These are phyloP conservation scores for Sugiyamaella lignohabitans DNA, from an alignment of 805 yeast species.

Conservation along the genomic window DNA sequence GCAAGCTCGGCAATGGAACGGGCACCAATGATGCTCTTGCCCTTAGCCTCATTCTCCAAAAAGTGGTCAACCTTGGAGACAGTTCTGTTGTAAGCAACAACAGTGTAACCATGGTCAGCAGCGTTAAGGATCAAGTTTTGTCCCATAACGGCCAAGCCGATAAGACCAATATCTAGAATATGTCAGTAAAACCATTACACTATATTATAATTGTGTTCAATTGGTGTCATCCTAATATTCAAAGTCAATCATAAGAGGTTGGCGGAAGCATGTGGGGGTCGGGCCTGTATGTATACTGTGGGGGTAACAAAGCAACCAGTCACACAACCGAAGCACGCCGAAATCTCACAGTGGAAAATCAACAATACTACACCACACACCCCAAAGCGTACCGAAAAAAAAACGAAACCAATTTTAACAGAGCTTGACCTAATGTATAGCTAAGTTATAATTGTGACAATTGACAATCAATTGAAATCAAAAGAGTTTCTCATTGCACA, in stretches of 20 bases:
- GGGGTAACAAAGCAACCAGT: not conserved
- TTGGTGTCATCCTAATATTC: not conserved
- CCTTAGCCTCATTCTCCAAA: constrained; percentile 92
- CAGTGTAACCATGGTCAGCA: constrained; percentile 98
- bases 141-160: constrained; percentile 99
- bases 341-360: no score
- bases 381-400: no score
- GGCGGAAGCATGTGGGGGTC: not conserved
- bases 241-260: no score
- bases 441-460: no score
- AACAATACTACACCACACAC: no score
- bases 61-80: constrained; percentile 92
- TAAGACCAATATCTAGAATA: constrained; percentile 80
- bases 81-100: constrained; percentile 98
- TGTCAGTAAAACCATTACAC: no score
- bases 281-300: not conserved
- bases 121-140: constrained; percentile 90
- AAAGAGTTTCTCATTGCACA: no score
- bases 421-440: no score
- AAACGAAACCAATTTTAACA: no score
- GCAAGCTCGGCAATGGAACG: constrained; percentile 83
- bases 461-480: no score
- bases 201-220: not conserved
- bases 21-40: constrained; percentile 89
- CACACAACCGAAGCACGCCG: no score